Conservation (phyloP, 1,284 basidiomycete species). For the Irpex lacteus region DNA sequence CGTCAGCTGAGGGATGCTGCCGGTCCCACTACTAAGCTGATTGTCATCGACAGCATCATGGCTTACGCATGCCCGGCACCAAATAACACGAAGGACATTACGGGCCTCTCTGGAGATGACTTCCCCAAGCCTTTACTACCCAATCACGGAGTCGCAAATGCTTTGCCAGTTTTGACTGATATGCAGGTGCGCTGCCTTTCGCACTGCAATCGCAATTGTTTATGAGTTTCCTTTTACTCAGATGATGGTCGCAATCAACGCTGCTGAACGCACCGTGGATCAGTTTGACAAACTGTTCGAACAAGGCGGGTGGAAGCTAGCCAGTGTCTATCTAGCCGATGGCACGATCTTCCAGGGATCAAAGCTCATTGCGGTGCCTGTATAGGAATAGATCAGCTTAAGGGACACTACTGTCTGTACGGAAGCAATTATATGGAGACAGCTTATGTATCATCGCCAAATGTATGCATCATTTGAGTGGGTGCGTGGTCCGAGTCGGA, state of each 20-base stretch:
- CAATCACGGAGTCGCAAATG: constrained; percentile 6
- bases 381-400: no score
- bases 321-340: not conserved
- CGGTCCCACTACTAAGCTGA: constrained; percentile 9
- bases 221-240: not conserved
- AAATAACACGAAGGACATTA: not conserved
- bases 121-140: constrained; percentile 9
- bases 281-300: constrained; percentile 12
- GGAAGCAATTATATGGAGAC: no score
- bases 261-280: constrained; percentile 13
- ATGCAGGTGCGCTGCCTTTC: not conserved
- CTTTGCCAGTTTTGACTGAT: constrained; percentile 10
- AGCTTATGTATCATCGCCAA: no score
- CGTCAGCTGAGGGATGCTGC: constrained; percentile 22
- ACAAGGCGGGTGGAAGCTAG: constrained; percentile 14
- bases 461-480: no score
- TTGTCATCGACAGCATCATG: constrained; percentile 13
- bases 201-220: not conserved
- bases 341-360: not conserved
- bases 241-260: constrained; percentile 11
- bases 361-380: not conserved
- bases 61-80: constrained; percentile 8
- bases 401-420: no score
- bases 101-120: not conserved
- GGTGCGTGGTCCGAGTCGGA: no score